Evolutionary conservation across 2,329 filamentous ascomycete genomes (phyloP), one percentile per base, ranked within the genome.

Genomic region (Ceratocystis lukuohia): DNA sequence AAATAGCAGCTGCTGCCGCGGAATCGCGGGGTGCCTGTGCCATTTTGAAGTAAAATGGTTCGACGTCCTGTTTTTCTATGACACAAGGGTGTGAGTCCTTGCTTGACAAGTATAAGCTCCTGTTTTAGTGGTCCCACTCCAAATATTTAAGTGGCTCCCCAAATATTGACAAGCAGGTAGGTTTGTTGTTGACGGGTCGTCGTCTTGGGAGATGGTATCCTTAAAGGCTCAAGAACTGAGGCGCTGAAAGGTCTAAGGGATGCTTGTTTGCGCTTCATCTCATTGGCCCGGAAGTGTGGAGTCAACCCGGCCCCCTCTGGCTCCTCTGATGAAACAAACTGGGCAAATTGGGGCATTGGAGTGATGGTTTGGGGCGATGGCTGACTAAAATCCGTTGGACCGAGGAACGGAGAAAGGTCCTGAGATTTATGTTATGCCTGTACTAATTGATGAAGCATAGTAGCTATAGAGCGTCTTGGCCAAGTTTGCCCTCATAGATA

Each of bases 1-100:
- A 46, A 63, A 46, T 33, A 56, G 53, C 45, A 48, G 68, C 76
- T 78, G 62, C 65, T 67, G 65, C 67, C 20, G 67, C 65, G 68
- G 67, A 64, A 68, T 65, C 63, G 66, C 61, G 66, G 66, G 64
- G 66, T 41, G 22, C 25, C 59, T 63, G 63, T 61, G 64, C 59
- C 64, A 25, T 70, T 64, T 69, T 66, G 46, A 69, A 61, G 65
- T 30, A 62, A 67, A 50, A 22, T 30, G 45, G 41, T 53, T 63
- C 46, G 20, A 61, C 20, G 48, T 25, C n/a, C 28, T 15, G 25
- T 59, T 25, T 37, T 59, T 30, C 56, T 37, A 33, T n/a, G 56
- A 59, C 56, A 59, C 56, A 59, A 57, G 56, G 56, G 56, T 59
- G 62, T 41, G 62, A 66, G 67, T 69, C 62, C 62, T 59, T 37